Base-by-base conservation (phyloP, 2,329 filamentous ascomycete genomes). In the Sclerotinia glacialis region DNA sequence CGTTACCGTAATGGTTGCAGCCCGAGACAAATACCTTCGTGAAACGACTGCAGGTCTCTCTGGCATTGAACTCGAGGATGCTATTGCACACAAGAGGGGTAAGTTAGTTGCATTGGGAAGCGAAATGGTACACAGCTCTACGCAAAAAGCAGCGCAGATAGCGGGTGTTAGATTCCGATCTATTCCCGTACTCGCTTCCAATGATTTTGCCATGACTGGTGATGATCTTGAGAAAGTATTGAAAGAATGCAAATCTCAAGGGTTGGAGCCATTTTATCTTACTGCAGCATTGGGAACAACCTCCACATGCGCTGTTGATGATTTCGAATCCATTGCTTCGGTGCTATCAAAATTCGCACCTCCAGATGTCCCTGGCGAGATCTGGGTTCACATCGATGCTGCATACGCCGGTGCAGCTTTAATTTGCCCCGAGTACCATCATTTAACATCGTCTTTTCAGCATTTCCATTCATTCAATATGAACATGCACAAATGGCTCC, bases 401-500 rank as follows among this genome's bases (percentile, higher is more conserved):
- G 94, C 94, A 0, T 97, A 96, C 78, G 94, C 94, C 0, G 94
- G 94, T 2, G 88, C 92, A 0, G 91, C 93, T 0, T 85, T 98
- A 4, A 81, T 97, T 4, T 88, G 90, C 28, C 89, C 92, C 3
- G 92, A 96, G 77, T 90, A 91, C 78, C 90, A 92, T 70, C 83
- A 89, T 71, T 83, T 92, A 60, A 82, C 88, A 1, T 75, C 80
- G 28, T 79, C 86, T 11, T 83, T 94, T 61, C 79, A 82, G 1
- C 79, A 82, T 28, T 93, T 96, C 76, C 91, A 97, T 80, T 93
- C 89, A 70, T 97, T 96, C 83, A 89, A 97, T 79, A 87, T 94
- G 81, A 98, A 97, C 81, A 90, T 97, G 85, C 93, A 97, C 83
- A 98, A 98, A 81, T 97, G 94, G 94, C 83, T 97, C 58, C 86